These are phyloP conservation scores for Themeda triandra DNA, from an alignment of 176 grass and related monocot genomes.

Conservation along the genomic window DNA sequence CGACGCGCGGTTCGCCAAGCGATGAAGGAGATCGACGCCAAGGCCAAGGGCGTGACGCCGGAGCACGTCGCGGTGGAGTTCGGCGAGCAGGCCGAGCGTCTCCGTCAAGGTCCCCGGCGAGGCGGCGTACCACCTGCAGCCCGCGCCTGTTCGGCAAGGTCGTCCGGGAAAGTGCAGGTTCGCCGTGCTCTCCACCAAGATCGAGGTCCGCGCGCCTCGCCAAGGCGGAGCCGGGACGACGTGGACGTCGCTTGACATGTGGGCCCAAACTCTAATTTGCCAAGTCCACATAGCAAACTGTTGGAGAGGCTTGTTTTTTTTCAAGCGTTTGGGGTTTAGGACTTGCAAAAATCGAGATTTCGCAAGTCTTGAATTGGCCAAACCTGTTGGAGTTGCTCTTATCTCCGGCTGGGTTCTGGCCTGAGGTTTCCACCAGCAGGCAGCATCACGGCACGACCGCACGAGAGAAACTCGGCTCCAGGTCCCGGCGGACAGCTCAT, in stretches of 20 bases:
- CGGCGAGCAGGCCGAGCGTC: conserved; percentile 25
- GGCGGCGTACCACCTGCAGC: conserved; percentile 23
- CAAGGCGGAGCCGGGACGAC: conserved; percentile 9
- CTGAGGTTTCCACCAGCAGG: too few species aligned
- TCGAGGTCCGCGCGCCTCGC: conserved; percentile 28
- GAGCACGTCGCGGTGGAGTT: conserved; percentile 23
- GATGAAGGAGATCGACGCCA: conserved; percentile 28
- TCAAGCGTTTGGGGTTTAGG: too few species aligned
- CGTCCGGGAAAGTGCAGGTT: not conserved
- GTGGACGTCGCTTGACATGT: conserved; percentile 29
- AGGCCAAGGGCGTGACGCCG: conserved; percentile 7
- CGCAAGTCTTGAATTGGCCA: too few species aligned
- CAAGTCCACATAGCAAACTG: too few species aligned
- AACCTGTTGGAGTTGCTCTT: too few species aligned
- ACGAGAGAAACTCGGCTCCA: not conserved
- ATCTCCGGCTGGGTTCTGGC: too few species aligned
- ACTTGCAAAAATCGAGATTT: too few species aligned
- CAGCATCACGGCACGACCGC: not conserved
- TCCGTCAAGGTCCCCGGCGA: conserved; percentile 23
- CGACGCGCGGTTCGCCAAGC: conserved; percentile 19
- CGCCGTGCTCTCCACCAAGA: conserved; percentile 22
- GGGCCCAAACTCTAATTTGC: too few species aligned
- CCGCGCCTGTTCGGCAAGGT: conserved; percentile 19
- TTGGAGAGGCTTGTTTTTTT: too few species aligned
- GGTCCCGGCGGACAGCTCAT: conserved; percentile 16